Conservation (phyloP, 371 early-diverging fungal species). For the Caulochytrium protostelioides region DNA sequence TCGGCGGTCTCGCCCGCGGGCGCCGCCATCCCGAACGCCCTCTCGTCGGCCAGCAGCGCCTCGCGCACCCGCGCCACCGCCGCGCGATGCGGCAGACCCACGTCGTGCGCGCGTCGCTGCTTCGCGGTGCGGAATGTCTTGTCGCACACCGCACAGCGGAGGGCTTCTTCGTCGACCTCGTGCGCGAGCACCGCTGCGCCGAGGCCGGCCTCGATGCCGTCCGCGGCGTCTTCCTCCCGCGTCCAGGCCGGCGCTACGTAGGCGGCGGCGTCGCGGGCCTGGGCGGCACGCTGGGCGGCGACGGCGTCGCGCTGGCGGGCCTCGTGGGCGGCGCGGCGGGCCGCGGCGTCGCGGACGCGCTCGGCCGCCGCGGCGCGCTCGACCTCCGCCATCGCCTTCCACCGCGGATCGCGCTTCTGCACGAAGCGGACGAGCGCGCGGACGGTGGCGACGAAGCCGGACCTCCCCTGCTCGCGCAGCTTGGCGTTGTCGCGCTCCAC, state of each 20-base stretch:
- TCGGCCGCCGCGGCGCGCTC: conserved; percentile 18
- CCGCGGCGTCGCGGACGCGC: conserved; percentile 4
- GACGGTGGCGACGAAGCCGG: conserved; percentile 69
- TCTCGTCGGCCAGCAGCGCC: neutral
- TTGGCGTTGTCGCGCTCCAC: conserved; percentile 87
- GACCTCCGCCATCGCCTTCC: conserved; percentile 21
- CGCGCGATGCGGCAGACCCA: too few relatives aligned
- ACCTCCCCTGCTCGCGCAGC: conserved; percentile 51
- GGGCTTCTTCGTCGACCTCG: conserved; percentile 7
- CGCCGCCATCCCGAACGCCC: too few relatives aligned
- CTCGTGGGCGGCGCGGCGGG: too few relatives aligned
- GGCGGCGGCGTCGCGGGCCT: too few relatives aligned
- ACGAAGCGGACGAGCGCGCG: conserved; percentile 15
- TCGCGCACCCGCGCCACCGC: too few relatives aligned
- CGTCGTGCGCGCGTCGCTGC: conserved; percentile 14
- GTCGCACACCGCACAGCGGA: conserved; percentile 61
- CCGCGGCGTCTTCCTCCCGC: conserved; percentile 2
- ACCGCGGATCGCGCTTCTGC: conserved; percentile 57
- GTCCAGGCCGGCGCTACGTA: conserved; percentile 23
- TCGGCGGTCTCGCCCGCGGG: neutral
- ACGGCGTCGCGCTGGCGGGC: too few relatives aligned
- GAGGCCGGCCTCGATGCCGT: conserved; percentile 3
- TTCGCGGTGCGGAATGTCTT: conserved; percentile 48
- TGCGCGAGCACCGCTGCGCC: conserved; percentile 5
- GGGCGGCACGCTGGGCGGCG: too few relatives aligned